phyloP scores from a whole-genome alignment of 129 eudicot species.

The Kitagawia praeruptora region DNA sequence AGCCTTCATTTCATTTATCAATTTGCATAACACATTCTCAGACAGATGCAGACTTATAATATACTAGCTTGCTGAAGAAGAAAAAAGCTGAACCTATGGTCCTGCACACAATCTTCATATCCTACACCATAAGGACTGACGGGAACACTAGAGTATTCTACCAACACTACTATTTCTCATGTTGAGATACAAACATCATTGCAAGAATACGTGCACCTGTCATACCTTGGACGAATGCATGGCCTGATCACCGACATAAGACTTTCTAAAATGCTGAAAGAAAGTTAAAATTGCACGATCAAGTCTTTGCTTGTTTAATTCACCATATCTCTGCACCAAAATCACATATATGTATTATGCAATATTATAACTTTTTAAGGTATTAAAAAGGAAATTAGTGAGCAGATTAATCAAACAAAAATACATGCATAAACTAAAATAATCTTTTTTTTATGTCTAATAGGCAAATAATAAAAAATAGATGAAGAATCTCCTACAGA shows the following conservation, averaged over 20 bases:
- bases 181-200: constrained; percentile 2
- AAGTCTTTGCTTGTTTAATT: constrained; percentile 86
- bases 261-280: constrained; percentile 85
- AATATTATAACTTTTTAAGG: neutral
- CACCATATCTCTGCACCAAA: constrained; percentile 66
- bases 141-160: neutral
- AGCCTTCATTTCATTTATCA: neutral
- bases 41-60: neutral
- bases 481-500: neutral
- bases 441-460: neutral
- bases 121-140: neutral
- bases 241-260: constrained; percentile 96
- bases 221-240: constrained; percentile 94
- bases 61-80: neutral
- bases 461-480: neutral
- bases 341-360: neutral
- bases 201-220: neutral
- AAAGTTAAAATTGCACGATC: constrained; percentile 89
- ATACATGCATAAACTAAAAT: neutral
- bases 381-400: neutral
- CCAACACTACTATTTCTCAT: neutral
- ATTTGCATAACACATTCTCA: neutral
- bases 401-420: neutral
- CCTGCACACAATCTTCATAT: neutral
- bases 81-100: neutral